Conservation (phyloP, 805 yeast genomes). For the Pichia gijzeniarum region DNA sequence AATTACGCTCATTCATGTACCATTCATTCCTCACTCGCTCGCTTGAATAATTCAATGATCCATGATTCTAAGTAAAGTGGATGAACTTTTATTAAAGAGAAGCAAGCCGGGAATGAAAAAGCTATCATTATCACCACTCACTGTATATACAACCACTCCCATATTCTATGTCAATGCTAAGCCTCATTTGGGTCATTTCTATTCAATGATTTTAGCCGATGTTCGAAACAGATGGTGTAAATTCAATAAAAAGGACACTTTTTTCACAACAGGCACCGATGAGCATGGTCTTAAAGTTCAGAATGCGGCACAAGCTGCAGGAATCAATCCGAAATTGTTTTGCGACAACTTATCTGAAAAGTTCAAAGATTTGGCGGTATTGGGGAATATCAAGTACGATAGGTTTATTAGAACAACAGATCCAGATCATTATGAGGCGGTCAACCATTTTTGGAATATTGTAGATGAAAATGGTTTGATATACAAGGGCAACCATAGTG, state of each 20-base stretch:
- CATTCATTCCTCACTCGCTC: too few species aligned
- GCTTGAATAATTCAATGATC: too few species aligned
- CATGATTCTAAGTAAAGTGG: background rate
- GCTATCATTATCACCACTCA: conserved; percentile 7
- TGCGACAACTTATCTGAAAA: conserved; percentile 64
- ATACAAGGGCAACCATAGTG: conserved; percentile 77
- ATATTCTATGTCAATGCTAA: conserved; percentile 94
- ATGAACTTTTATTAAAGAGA: background rate
- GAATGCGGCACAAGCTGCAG: conserved; percentile 60
- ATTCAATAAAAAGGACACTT: conserved; percentile 37
- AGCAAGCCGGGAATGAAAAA: background rate
- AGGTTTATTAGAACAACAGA: conserved; percentile 92
- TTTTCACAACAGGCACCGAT: conserved; percentile 87
- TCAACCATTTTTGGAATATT: conserved; percentile 60
- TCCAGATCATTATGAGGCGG: conserved; percentile 62
- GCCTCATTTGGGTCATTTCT: conserved; percentile 92
- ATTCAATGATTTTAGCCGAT: conserved; percentile 82
- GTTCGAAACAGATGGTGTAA: conserved; percentile 67
- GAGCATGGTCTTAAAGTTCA: conserved; percentile 95
- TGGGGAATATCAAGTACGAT: conserved; percentile 52
- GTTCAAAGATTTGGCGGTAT: conserved; percentile 58
- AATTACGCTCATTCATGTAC: background rate
- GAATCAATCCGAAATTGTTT: conserved; percentile 52
- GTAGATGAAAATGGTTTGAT: conserved; percentile 58
- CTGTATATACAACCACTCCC: conserved; percentile 70